A percentile compares a stretch with the other conserved stretches of the same genome.
These are phyloP conservation scores for Candida sanyaensis DNA, from an alignment of 1,139 yeast species.

Conservation along the genomic window DNA sequence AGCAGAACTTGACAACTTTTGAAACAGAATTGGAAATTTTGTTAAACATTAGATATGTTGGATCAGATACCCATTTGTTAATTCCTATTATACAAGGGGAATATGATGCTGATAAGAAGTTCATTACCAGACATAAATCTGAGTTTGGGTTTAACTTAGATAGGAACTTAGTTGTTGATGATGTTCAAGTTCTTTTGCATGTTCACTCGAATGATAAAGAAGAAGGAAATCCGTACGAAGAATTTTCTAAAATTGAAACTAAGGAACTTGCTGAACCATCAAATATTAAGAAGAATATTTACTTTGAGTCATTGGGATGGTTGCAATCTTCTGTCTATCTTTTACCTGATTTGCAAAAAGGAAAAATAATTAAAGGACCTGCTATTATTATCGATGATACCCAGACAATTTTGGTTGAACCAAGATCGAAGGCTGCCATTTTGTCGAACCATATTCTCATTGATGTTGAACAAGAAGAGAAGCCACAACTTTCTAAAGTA, in stretches of 20 bases:
- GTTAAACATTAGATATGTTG: constrained; percentile 78
- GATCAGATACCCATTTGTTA: constrained; percentile 86
- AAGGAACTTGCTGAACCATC: constrained; percentile 8
- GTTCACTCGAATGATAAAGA: constrained; percentile 35
- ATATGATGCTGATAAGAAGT: constrained; percentile 26
- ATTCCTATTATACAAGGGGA: constrained; percentile 33
- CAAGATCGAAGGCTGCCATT: constrained; percentile 64
- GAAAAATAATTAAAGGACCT: constrained; percentile 67
- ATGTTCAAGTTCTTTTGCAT: constrained; percentile 59
- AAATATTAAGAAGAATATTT: constrained; percentile 20
- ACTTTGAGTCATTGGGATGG: constrained; percentile 46
- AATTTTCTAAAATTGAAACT: constrained; percentile 18
- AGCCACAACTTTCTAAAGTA: constrained; percentile 25
- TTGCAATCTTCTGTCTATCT: constrained; percentile 51
- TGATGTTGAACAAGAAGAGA: constrained; percentile 28
- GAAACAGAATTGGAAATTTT: constrained; percentile 54
- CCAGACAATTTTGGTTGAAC: constrained; percentile 82
- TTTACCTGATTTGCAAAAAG: constrained; percentile 52
- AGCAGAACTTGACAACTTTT: constrained; percentile 29
- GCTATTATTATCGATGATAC: constrained; percentile 84
- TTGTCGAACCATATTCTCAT: constrained; percentile 54
- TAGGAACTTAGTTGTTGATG: constrained; percentile 70
- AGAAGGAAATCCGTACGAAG: constrained; percentile 35
- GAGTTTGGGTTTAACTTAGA: constrained; percentile 47
- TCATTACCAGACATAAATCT: constrained; percentile 32